phyloP scores from a whole-genome alignment of 2,329 filamentous ascomycete genomes.

The Elsinoe batatas region DNA sequence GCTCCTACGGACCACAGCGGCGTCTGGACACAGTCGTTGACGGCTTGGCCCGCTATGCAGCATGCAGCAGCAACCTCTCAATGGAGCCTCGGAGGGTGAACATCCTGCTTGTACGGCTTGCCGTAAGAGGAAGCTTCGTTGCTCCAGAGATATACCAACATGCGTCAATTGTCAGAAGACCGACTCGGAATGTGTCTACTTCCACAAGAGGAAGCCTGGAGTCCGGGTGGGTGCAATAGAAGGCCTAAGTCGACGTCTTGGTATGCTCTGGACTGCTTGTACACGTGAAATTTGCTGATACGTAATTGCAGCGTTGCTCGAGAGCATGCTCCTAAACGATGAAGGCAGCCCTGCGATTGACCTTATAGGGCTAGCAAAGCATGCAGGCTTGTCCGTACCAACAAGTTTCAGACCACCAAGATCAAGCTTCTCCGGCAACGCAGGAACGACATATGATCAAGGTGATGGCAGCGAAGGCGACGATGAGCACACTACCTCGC shows the following conservation, averaged over 20 bases:
- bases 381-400: background rate
- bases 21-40: background rate
- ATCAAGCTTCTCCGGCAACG: background rate
- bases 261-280: background rate
- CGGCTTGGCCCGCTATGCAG: slow-evolving; percentile 2
- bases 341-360: background rate
- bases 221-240: slow-evolving; percentile 9
- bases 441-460: background rate
- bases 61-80: background rate
- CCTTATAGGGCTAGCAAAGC: background rate
- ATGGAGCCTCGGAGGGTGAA: slow-evolving; percentile 1
- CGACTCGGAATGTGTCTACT: slow-evolving; percentile 9
- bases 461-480: background rate
- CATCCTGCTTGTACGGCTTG: slow-evolving; percentile 4
- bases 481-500: background rate
- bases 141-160: slow-evolving; percentile 2
- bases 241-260: slow-evolving; percentile 5
- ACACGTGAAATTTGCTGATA: background rate
- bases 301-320: background rate
- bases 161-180: slow-evolving; percentile 4
- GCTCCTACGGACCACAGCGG: background rate
- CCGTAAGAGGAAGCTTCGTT: slow-evolving; percentile 5
- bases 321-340: background rate
- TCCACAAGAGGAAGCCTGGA: slow-evolving; percentile 10
- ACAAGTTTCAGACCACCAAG: background rate